These are phyloP conservation scores for Asterella californica DNA, from an alignment of 225 moss, liverwort and hornwort genomes.

Conservation along the genomic window DNA sequence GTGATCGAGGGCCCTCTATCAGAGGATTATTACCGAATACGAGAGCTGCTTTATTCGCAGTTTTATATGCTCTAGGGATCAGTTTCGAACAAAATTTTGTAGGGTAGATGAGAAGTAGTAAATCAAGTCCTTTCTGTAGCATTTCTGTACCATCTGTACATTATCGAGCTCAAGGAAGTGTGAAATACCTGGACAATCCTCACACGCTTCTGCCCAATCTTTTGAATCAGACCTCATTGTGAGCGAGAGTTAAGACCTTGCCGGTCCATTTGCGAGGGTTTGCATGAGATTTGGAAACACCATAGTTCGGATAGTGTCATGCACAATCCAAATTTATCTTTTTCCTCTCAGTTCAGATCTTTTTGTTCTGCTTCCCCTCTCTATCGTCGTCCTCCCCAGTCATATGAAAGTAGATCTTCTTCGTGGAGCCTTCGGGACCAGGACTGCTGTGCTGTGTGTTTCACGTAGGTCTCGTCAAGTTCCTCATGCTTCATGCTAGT, in stretches of 20 bases:
- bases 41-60: conserved; percentile 91
- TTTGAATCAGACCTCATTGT: background rate
- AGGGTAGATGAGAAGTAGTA: conserved; percentile 3
- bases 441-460: background rate
- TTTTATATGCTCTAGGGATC: conserved; percentile 82
- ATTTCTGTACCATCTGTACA: conserved; percentile 11
- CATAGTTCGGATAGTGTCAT: background rate
- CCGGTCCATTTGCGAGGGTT: background rate
- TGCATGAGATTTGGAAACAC: background rate
- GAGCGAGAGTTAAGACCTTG: background rate
- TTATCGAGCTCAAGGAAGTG: conserved; percentile 3
- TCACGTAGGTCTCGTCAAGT: background rate
- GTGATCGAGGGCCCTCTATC: conserved; percentile 94
- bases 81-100: background rate
- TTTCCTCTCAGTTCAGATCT: too few relatives aligned
- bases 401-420: too few relatives aligned
- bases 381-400: too few relatives aligned
- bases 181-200: background rate
- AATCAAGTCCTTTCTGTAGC: background rate
- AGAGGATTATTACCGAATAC: conserved; percentile 92
- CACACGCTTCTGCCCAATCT: background rate
- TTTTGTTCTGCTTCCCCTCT: background rate
- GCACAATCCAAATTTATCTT: background rate
- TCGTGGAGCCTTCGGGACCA: background rate
- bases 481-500: background rate